Conservation (phyloP, 169 alveolate genomes). For the Plasmodium sp. region DNA sequence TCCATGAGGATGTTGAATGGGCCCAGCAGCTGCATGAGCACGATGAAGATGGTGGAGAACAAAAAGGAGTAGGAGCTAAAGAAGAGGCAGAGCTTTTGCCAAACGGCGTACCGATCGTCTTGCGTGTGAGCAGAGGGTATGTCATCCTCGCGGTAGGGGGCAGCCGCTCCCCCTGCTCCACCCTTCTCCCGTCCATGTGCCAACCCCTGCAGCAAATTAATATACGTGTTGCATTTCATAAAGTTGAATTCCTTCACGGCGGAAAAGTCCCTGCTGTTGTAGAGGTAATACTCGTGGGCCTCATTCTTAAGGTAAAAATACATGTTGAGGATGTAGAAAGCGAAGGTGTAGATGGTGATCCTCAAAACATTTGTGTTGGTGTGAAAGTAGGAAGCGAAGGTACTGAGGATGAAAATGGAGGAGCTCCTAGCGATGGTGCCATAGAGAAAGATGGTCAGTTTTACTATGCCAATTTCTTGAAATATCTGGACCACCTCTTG, state of each 20-base stretch:
- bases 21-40: constrained; percentile 60
- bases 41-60: constrained; percentile 57
- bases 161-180: background rate
- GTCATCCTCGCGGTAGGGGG: too few species aligned
- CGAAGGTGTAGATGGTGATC: constrained; percentile 39
- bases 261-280: background rate
- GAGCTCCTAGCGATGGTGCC: constrained; percentile 70
- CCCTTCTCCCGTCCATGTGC: background rate
- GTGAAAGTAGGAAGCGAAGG: constrained; percentile 71
- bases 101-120: constrained; percentile 19
- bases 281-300: constrained; percentile 43
- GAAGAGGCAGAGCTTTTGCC: constrained; percentile 72
- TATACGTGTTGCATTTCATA: constrained; percentile 62
- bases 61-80: constrained; percentile 65
- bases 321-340: constrained; percentile 49
- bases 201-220: constrained; percentile 27
- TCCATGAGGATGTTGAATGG: constrained; percentile 49
- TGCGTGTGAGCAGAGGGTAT: background rate
- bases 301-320: constrained; percentile 67
- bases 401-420: constrained; percentile 57
- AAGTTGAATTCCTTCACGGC: background rate
- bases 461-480: constrained; percentile 38
- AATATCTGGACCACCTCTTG: constrained; percentile 28
- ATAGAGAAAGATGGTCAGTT: constrained; percentile 47
- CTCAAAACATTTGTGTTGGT: constrained; percentile 38